Base-by-base conservation (phyloP, 768 basidiomycete genomes). In the Suillus cothurnatus region DNA sequence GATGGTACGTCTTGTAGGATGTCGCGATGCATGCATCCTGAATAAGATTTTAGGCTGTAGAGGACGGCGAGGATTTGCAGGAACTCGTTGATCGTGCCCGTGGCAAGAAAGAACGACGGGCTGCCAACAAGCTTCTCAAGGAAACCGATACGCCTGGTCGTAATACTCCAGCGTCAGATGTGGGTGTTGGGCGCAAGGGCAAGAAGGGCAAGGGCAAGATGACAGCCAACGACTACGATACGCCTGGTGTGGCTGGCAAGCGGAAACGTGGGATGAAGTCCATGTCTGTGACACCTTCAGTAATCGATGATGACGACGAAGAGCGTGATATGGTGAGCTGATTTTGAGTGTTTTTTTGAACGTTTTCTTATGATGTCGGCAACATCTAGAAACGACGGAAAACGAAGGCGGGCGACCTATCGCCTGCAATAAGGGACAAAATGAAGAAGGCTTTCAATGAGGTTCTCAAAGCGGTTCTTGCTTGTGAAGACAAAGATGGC, bases 391-490 rank as follows among this genome's bases (percentile, higher is more conserved):
- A 95, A 86, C 91, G 94, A 61, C 91, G 93, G 64, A 95, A 93
- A 80, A 89, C 85, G 39, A 91, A 89, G 70, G 76, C 78, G 12
- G 70, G 81, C 26, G 91, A 93, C 26, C 70, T 90, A 28, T 71
- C 88, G 12, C 81, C 87, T 6, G 81, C 83, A 9, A 70, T 88
- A 50, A 86, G 87, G 59, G 90, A 93, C 38, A 86, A 85, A 73
- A 89, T 94, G 91, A 94, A 93, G 81, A 92, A 91, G 73, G 87
- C 86, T 5, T 93, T 94, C 74, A 84, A 83, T 60, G 92, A 91
- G 69, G 89, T 89, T 71, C 84, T 89, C 76, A 86, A 86, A 68
- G 89, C 92, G 32, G 91, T 95, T 34, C 77, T 88, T 52, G 85
- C 82, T 66, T 88, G 89, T 68, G 87, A 90, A 74, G 90, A 92